These are phyloP conservation scores for Ambrosia hybrid DNA, from an alignment of 140 eudicot species.

Conservation along the genomic window DNA sequence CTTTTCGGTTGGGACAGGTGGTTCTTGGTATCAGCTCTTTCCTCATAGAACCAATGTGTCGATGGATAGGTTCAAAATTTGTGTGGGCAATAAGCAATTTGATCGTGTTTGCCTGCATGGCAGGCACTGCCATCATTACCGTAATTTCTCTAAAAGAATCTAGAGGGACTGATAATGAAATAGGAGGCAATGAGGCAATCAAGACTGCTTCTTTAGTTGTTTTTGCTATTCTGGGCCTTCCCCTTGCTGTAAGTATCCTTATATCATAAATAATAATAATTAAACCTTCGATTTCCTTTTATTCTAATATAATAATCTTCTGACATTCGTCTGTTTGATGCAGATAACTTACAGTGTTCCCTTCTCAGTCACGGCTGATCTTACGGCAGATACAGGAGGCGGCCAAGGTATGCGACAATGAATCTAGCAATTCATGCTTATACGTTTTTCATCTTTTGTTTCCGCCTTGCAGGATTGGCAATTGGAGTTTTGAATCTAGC, in stretches of 20 bases:
- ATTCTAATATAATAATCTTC: neutral
- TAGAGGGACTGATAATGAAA: constrained; percentile 38
- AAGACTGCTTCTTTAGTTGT: constrained; percentile 80
- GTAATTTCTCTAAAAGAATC: constrained; percentile 65
- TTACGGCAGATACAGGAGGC: constrained; percentile 94
- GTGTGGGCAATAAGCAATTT: constrained; percentile 93
- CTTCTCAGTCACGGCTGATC: constrained; percentile 85
- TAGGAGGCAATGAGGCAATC: constrained; percentile 60
- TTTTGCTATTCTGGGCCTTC: constrained; percentile 84
- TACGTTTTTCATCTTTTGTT: too few relatives aligned
- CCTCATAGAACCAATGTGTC: constrained; percentile 90
- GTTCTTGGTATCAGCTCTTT: constrained; percentile 88
- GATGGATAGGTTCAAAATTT: constrained; percentile 65
- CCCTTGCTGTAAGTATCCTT: constrained; percentile 75
- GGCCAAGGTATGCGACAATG: constrained; percentile 65
- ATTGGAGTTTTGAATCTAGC: constrained; percentile 96
- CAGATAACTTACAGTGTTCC: constrained; percentile 97
- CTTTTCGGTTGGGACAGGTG: constrained; percentile 44
- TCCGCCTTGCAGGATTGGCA: constrained; percentile 64
- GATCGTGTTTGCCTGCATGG: constrained; percentile 87
- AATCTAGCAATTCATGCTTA: too few relatives aligned
- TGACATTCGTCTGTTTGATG: constrained; percentile 27
- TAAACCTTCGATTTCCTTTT: constrained; percentile 1
- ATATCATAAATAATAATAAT: neutral
- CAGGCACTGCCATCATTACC: constrained; percentile 84